A percentile compares a stretch with the other conserved stretches of the same genome.
These are phyloP conservation scores for Gracilaria gracilis DNA, from an alignment of 23 red algal genomes.

Conservation along the genomic window DNA sequence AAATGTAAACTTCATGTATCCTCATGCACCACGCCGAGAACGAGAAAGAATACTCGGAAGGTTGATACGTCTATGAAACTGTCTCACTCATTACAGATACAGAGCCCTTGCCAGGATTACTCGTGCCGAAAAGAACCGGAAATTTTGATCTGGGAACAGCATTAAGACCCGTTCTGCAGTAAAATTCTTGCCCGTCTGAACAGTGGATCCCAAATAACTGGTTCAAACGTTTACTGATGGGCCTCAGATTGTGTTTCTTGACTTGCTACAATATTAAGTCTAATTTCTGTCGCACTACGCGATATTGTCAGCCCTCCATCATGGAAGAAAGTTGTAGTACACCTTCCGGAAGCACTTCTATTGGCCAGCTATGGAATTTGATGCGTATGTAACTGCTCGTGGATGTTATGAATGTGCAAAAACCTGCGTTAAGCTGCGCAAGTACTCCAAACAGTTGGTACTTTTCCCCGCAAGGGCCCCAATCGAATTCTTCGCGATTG, in stretches of 20 bases:
- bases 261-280: neutral
- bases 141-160: neutral
- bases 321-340: neutral
- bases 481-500: too few relatives aligned
- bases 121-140: neutral
- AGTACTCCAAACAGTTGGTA: too few relatives aligned
- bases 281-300: neutral
- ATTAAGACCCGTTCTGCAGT: neutral
- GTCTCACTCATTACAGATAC: neutral
- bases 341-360: neutral
- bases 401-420: neutral
- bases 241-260: neutral
- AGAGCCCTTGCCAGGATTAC: neutral
- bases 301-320: neutral
- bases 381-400: neutral
- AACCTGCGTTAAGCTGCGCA: conserved; percentile 37
- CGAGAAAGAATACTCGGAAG: neutral
- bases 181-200: neutral
- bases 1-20: neutral
- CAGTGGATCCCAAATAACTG: neutral
- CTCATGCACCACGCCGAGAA: neutral
- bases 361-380: conserved; percentile 32
- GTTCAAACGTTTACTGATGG: neutral
- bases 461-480: too few relatives aligned
- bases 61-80: neutral